These are phyloP conservation scores for Lathyrus sativus DNA, from an alignment of 306 rosid species.

Conservation along the genomic window DNA sequence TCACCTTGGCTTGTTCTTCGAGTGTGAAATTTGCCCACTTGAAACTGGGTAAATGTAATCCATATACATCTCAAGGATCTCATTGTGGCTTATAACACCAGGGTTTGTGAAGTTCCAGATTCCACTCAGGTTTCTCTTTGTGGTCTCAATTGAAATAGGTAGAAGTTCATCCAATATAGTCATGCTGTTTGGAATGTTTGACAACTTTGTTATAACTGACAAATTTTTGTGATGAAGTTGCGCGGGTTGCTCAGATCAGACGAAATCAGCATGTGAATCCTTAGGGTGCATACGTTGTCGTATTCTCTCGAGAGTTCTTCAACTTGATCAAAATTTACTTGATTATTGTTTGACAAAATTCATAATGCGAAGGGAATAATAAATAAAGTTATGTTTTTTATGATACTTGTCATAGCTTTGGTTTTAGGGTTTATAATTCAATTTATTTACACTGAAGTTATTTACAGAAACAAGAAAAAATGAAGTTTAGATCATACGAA, in stretches of 20 bases:
- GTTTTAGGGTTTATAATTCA: no score
- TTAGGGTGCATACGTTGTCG: constrained; percentile 83
- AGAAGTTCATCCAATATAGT: neutral
- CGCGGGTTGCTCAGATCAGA: constrained; percentile 84
- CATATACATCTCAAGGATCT: constrained; percentile 82
- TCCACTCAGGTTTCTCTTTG: no score
- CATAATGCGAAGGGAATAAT: neutral
- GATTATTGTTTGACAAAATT: neutral
- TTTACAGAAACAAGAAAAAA: no score
- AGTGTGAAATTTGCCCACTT: constrained; percentile 71
- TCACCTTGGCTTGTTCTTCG: constrained; percentile 91
- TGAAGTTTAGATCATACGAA: no score
- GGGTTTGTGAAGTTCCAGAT: no score
- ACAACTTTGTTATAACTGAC: constrained; percentile 88
- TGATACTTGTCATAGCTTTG: constrained; percentile 70
- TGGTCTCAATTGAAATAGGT: no score
- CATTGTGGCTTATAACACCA: constrained; percentile 27
- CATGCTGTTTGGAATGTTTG: constrained; percentile 86
- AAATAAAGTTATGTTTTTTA: neutral
- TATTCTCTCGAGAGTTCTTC: constrained; percentile 81
- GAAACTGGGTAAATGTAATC: constrained; percentile 60
- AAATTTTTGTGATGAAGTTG: constrained; percentile 81
- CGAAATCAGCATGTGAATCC: constrained; percentile 89
- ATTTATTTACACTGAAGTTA: no score
- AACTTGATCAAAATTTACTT: constrained; percentile 51